Conservation (phyloP, 202 grass and related monocot species). For the Zizania palustris region DNA sequence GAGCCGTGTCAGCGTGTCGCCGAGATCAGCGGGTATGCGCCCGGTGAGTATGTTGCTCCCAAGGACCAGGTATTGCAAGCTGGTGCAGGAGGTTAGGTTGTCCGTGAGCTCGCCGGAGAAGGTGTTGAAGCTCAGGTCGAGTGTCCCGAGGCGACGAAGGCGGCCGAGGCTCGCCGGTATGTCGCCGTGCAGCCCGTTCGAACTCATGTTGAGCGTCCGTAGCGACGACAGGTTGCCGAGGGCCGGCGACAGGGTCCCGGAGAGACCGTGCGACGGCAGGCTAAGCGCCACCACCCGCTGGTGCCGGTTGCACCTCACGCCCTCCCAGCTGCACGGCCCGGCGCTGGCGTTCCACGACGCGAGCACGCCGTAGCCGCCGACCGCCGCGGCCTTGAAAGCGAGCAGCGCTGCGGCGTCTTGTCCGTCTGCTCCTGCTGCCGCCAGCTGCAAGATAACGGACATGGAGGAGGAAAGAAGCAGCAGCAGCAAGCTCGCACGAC, state of each 20-base stretch:
- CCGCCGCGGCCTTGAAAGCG: conserved; percentile 26
- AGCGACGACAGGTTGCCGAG: conserved; percentile 46
- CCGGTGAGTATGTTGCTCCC: conserved; percentile 13
- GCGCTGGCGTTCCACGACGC: conserved; percentile 45
- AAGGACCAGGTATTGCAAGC: not conserved
- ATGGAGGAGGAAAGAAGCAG: not conserved
- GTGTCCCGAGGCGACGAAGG: not conserved
- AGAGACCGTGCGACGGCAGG: not conserved
- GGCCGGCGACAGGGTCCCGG: conserved; percentile 42
- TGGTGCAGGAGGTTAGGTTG: conserved; percentile 25
- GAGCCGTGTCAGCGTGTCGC: not conserved
- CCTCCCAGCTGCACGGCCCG: conserved; percentile 42
- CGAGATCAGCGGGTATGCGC: conserved; percentile 7
- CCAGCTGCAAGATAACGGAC: not conserved
- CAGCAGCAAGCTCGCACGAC: not conserved
- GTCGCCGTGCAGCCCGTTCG: conserved; percentile 37
- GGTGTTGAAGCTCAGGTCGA: conserved; percentile 29
- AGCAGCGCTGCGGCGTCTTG: conserved; percentile 20
- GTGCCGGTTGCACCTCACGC: conserved; percentile 32
- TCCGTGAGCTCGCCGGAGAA: conserved; percentile 35
- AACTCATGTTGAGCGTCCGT: conserved; percentile 31
- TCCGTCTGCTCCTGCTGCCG: not conserved
- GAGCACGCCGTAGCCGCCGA: not conserved
- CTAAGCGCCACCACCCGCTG: conserved; percentile 33
- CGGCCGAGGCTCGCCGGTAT: conserved; percentile 35